Evolutionary conservation across 1,139 yeast genomes (phyloP).

Genomic region (Sugiyamaella grinbergsii): DNA sequence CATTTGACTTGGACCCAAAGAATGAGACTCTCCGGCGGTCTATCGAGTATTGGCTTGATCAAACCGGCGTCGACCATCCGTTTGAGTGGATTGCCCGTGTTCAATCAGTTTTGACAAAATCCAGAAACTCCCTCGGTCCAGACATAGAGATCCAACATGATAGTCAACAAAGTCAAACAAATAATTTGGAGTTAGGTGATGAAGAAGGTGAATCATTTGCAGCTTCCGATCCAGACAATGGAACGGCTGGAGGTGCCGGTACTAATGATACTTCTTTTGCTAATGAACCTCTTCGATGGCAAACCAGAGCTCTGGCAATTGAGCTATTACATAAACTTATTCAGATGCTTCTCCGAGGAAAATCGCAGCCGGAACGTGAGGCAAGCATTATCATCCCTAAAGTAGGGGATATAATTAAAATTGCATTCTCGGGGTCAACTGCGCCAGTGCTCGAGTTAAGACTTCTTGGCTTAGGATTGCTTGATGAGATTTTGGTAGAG

Average conservation of each 20-base stretch:
- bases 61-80: slow-evolving; percentile 39
- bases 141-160: neutral
- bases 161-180: neutral
- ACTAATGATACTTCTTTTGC: slow-evolving; percentile 34
- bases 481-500: slow-evolving; percentile 59
- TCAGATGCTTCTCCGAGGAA: slow-evolving; percentile 47
- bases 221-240: slow-evolving; percentile 36
- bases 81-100: slow-evolving; percentile 44
- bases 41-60: slow-evolving; percentile 40
- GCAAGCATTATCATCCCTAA: slow-evolving; percentile 47
- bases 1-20: slow-evolving; percentile 40
- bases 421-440: slow-evolving; percentile 85
- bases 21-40: slow-evolving; percentile 37
- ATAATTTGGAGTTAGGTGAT: slow-evolving; percentile 40
- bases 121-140: slow-evolving; percentile 33
- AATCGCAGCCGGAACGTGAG: slow-evolving; percentile 44
- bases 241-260: slow-evolving; percentile 28
- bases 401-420: slow-evolving; percentile 71
- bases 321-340: slow-evolving; percentile 59
- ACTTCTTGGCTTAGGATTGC: slow-evolving; percentile 63
- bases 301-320: slow-evolving; percentile 63
- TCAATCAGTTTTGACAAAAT: slow-evolving; percentile 41
- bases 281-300: slow-evolving; percentile 69
- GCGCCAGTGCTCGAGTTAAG: slow-evolving; percentile 65
- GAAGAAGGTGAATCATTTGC: slow-evolving; percentile 53